Evolutionary conservation across 1,284 basidiomycete species (phyloP).

Genomic region (Irpex sp.): DNA sequence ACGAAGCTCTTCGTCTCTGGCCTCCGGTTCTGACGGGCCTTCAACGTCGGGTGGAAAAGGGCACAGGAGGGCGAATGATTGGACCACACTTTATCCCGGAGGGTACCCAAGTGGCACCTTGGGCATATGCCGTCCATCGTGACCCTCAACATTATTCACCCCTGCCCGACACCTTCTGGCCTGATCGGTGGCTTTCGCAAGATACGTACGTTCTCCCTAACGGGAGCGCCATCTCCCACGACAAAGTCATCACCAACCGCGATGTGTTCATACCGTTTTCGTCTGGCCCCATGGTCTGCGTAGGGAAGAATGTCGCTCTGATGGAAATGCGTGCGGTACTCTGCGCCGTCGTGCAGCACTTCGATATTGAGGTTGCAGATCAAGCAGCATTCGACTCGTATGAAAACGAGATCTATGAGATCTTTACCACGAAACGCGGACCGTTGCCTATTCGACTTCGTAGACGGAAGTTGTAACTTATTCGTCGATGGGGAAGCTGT

Average conservation of each 20-base stretch:
- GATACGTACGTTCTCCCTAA: slow-evolving; percentile 11
- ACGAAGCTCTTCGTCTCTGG: slow-evolving; percentile 36
- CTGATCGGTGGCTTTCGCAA: slow-evolving; percentile 38
- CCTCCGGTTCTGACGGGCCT: slow-evolving; percentile 33
- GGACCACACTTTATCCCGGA: slow-evolving; percentile 34
- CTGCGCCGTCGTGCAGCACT: slow-evolving; percentile 19
- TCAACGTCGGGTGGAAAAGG: slow-evolving; percentile 28
- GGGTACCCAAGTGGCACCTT: slow-evolving; percentile 33
- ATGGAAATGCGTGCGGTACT: slow-evolving; percentile 22
- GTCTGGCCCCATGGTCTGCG: slow-evolving; percentile 21
- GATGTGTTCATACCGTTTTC: slow-evolving; percentile 22
- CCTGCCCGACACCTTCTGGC: slow-evolving; percentile 36
- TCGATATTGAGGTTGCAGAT: slow-evolving; percentile 16
- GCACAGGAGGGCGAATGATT: slow-evolving; percentile 29
- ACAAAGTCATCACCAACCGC: slow-evolving; percentile 12
- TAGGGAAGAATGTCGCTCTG: slow-evolving; percentile 24
- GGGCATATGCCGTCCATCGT: slow-evolving; percentile 37
- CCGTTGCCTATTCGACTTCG: slow-evolving; percentile 12
- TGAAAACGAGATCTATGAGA: slow-evolving; percentile 16
- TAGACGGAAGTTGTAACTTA: neutral
- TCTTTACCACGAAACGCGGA: slow-evolving; percentile 14
- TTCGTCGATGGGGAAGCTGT: neutral
- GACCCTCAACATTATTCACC: slow-evolving; percentile 40
- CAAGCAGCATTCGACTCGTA: slow-evolving; percentile 15
- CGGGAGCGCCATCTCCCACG: slow-evolving; percentile 10